Percentiles rank a stretch among this genome's conserved stretches.
These are phyloP conservation scores for Sugiyamaella americana DNA, from an alignment of 805 yeast genomes.

Conservation along the genomic window DNA sequence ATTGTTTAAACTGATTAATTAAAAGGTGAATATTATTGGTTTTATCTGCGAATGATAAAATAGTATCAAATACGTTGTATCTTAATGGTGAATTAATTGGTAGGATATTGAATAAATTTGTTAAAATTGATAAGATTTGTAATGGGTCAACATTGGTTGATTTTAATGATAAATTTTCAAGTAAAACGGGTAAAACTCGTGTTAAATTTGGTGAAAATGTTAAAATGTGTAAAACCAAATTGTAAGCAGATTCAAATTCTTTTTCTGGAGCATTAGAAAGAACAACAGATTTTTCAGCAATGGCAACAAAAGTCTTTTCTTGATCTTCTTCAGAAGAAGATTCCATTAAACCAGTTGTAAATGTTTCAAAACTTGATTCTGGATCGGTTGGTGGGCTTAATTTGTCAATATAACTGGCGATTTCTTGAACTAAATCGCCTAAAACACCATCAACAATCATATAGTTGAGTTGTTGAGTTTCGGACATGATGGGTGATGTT, in stretches of 20 bases:
- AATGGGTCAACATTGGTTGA: constrained; percentile 25
- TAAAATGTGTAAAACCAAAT: constrained; percentile 33
- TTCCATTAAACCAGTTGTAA: constrained; percentile 23
- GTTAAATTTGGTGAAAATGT: constrained; percentile 31
- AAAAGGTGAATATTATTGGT: constrained; percentile 32
- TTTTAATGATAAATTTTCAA: constrained; percentile 24
- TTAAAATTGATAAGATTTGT: constrained; percentile 30
- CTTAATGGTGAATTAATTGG: constrained; percentile 26
- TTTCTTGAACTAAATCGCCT: constrained; percentile 32
- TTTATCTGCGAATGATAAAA: constrained; percentile 30
- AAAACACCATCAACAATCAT: constrained; percentile 36
- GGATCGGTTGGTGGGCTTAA: constrained; percentile 26
- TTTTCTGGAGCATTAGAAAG: constrained; percentile 30
- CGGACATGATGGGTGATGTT: too few relatives aligned
- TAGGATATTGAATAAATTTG: constrained; percentile 37
- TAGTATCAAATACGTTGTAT: constrained; percentile 29
- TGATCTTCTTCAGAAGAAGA: constrained; percentile 20
- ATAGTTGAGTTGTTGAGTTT: constrained; percentile 20
- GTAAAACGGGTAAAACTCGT: constrained; percentile 27
- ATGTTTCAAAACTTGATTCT: constrained; percentile 17
- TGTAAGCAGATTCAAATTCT: constrained; percentile 37
- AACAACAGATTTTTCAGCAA: constrained; percentile 27
- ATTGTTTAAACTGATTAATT: constrained; percentile 33
- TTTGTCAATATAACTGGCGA: constrained; percentile 33
- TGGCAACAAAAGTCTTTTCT: constrained; percentile 27